Evolutionary conservation across 2,329 filamentous ascomycete genomes (phyloP).

Genomic region (Lomentospora prolificans): DNA sequence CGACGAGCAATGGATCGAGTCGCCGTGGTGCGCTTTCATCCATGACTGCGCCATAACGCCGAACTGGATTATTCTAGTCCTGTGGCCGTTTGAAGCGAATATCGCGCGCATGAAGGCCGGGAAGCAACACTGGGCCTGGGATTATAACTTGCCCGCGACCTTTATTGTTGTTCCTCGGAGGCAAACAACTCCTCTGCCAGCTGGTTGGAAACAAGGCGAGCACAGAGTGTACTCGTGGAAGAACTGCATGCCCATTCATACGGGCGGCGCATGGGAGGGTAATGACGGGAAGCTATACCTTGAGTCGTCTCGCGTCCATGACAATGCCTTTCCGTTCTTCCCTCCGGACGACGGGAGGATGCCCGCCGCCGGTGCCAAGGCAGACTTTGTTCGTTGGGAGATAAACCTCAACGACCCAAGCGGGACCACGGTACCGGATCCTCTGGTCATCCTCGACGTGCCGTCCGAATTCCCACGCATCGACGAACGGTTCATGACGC

Average conservation of each 20-base stretch:
- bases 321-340: conserved; percentile 13
- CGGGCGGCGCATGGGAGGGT: conserved; percentile 11
- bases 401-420: conserved; percentile 24
- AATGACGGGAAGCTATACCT: conserved; percentile 2
- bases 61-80: conserved; percentile 14
- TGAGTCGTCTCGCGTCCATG: conserved; percentile 9
- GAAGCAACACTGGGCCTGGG: conserved; percentile 22
- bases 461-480: conserved; percentile 33
- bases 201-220: not conserved
- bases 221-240: conserved; percentile 3
- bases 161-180: conserved; percentile 9
- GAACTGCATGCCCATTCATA: conserved; percentile 11
- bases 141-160: conserved; percentile 9
- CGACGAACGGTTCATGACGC: conserved; percentile 31
- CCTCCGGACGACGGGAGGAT: not conserved
- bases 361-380: too few relatives aligned
- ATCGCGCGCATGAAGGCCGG: conserved; percentile 26
- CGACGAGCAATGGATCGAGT: conserved; percentile 22
- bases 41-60: conserved; percentile 31
- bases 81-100: conserved; percentile 24
- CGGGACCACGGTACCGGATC: conserved; percentile 18
- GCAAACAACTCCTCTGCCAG: not conserved
- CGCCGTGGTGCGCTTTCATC: conserved; percentile 26
- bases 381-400: conserved; percentile 25
- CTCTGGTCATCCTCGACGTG: conserved; percentile 22